Evolutionary conservation across 2,329 filamentous ascomycete genomes (phyloP), one percentile per base, ranked within the genome.

Genomic region (Alternaria conjuncta): DNA sequence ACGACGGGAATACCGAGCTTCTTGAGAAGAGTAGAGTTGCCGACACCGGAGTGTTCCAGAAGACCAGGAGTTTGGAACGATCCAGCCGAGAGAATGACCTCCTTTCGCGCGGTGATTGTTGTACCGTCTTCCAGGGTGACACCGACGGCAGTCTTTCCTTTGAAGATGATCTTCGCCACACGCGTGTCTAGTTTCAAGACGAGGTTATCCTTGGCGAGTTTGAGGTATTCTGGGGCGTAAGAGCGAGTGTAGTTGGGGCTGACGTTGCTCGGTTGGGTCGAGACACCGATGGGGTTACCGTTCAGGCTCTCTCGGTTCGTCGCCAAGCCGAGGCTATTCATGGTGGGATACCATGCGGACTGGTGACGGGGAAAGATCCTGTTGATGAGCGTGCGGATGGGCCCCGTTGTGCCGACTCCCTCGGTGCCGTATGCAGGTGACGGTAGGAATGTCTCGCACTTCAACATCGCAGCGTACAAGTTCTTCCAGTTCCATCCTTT

Each of bases 211-310:
- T 79, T 76, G 1, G 79, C 78, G n/a, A 81, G 69, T 5, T 80
- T 75, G 0, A 83, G 73, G 61, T 86, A 86, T 3, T 79, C 79
- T 46, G 81, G 83, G 23, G 79, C 78, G 71, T 86, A 87, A 3
- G 84, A 86, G 32, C 86, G 79, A 20, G 77, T 82, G 66, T 84
- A 86, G 44, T 82, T 80, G 5, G 78, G 79, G 10, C 81, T 79
- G 41, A 88, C 82, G 60, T 82, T 85, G 65, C 81, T 84, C 10
- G 86, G 80, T 61, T 85, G 84, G 32, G 80, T 82, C 75, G 83
- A 84, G 7, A 84, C 84, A 7, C 86, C 86, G 4, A 86, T 71
- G 13, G 82, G 83, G 51, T 84, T 81, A 2, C 86, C 86, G 13
- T 81, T 79, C 2, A 87, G 78, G 9, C 84, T 86, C 53, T 85